A percentile compares a stretch with the other conserved stretches of the same genome.
These are phyloP conservation scores for Ophiocordyceps camponoti-rufipedis DNA, from an alignment of 2,329 filamentous ascomycete genomes.

Conservation along the genomic window DNA sequence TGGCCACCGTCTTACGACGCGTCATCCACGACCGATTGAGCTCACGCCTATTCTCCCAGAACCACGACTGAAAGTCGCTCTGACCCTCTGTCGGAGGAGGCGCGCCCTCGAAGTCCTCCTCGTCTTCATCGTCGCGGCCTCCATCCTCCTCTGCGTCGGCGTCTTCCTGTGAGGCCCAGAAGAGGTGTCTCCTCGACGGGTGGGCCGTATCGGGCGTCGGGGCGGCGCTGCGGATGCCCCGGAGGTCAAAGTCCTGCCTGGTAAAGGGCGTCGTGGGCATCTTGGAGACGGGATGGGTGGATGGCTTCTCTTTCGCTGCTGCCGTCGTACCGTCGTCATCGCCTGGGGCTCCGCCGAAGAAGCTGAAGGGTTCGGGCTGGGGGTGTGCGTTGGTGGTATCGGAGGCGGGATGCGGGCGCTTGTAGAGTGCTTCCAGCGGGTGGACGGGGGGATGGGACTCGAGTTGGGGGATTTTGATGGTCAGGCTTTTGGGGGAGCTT, in stretches of 20 bases:
- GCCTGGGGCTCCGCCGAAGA: conserved; percentile 42
- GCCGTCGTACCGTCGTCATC: conserved; percentile 26
- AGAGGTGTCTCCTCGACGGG: conserved; percentile 42
- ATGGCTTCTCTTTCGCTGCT: conserved; percentile 18
- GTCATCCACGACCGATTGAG: conserved; percentile 49
- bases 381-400: conserved; percentile 13
- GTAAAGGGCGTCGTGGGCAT: conserved; percentile 70
- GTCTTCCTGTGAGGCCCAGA: conserved; percentile 29
- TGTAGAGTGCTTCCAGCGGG: conserved; percentile 85
- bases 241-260: conserved; percentile 56
- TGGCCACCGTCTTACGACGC: conserved; percentile 40
- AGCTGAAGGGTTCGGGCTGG: conserved; percentile 50
- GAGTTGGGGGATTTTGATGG: conserved; percentile 33
- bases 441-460: conserved; percentile 41
- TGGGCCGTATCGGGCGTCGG: conserved; percentile 89
- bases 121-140: conserved; percentile 14
- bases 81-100: conserved; percentile 9
- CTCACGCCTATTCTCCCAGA: conserved; percentile 48
- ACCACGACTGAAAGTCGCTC: conserved; percentile 46
- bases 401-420: conserved; percentile 37
- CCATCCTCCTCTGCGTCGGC: conserved; percentile 24
- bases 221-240: conserved; percentile 68
- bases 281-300: conserved; percentile 11
- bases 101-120: conserved; percentile 8
- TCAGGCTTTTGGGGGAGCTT: conserved; percentile 27